Conservation (phyloP, 2,329 filamentous ascomycete species). For the Colletotrichum aenigma region DNA sequence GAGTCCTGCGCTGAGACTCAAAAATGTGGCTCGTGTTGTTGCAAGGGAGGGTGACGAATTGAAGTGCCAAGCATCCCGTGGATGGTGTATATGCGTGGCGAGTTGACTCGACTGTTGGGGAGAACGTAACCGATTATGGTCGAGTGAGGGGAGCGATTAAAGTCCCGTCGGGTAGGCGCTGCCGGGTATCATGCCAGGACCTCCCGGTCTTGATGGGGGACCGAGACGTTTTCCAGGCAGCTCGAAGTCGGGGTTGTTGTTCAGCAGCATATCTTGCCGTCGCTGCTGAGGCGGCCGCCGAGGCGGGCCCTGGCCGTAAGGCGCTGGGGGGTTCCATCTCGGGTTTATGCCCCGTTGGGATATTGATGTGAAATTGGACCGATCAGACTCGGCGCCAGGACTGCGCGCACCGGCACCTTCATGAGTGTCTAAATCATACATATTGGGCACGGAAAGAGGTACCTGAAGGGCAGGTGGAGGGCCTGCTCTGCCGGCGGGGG, state of each 20-base stretch:
- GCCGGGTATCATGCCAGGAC: slow-evolving; percentile 53
- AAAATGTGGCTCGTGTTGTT: slow-evolving; percentile 9
- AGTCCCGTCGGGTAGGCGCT: slow-evolving; percentile 53
- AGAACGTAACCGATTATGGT: slow-evolving; percentile 5
- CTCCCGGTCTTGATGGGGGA: slow-evolving; percentile 27
- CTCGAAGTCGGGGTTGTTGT: slow-evolving; percentile 85
- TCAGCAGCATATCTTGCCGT: slow-evolving; percentile 75
- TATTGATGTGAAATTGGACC: slow-evolving; percentile 87
- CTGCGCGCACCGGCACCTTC: slow-evolving; percentile 64
- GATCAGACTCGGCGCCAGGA: slow-evolving; percentile 74
- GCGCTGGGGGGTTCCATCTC: slow-evolving; percentile 71
- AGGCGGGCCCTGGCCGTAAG: slow-evolving; percentile 46
- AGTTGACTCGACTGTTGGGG: slow-evolving; percentile 5
- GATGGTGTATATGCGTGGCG: slow-evolving; percentile 15
- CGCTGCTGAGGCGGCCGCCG: slow-evolving; percentile 49
- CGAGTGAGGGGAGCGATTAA: slow-evolving; percentile 23
- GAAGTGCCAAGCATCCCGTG: slow-evolving; percentile 11
- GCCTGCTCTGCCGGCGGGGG: slow-evolving; percentile 22
- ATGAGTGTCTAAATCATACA: slow-evolving; percentile 66
- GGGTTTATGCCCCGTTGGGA: slow-evolving; percentile 89
- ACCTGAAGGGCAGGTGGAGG: slow-evolving; percentile 15
- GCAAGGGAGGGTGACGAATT: slow-evolving; percentile 17
- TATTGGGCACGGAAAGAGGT: slow-evolving; percentile 37
- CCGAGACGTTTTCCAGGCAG: slow-evolving; percentile 55
- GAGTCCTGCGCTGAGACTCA: slow-evolving; percentile 14